A percentile compares a stretch with the other conserved stretches of the same genome.
phyloP scores from a whole-genome alignment of 2,329 filamentous ascomycete genomes.

The Diplodia intermedia region DNA sequence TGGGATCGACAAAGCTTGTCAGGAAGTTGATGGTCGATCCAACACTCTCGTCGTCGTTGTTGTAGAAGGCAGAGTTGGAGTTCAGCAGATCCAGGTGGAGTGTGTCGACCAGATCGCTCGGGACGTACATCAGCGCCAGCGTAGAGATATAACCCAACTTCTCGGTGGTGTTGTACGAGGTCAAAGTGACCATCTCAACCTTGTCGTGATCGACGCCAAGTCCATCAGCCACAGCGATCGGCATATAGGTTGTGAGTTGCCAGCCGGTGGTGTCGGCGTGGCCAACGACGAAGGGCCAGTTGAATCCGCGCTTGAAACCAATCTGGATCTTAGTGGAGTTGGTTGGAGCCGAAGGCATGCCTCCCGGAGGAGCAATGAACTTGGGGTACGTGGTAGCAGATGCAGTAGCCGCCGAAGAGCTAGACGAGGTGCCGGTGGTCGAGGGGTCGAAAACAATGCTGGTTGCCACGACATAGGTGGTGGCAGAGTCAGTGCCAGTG shows the following conservation, averaged over 20 bases:
- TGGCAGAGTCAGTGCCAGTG: constrained; percentile 56
- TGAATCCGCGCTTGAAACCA: constrained; percentile 80
- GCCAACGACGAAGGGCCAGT: constrained; percentile 81
- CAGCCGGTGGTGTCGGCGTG: constrained; percentile 71
- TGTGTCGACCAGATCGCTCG: constrained; percentile 56
- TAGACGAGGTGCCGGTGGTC: constrained; percentile 53
- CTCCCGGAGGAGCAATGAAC: constrained; percentile 74
- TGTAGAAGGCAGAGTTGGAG: constrained; percentile 76
- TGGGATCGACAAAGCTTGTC: constrained; percentile 81
- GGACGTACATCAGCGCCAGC: constrained; percentile 63
- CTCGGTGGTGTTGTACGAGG: constrained; percentile 75
- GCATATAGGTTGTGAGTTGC: constrained; percentile 84
- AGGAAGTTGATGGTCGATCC: constrained; percentile 69
- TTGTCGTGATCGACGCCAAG: constrained; percentile 59
- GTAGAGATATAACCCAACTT: constrained; percentile 82
- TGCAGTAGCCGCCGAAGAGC: constrained; percentile 41
- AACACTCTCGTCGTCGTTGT: constrained; percentile 60
- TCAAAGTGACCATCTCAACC: constrained; percentile 72
- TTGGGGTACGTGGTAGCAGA: constrained; percentile 45
- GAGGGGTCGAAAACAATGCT: constrained; percentile 67
- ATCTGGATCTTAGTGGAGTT: constrained; percentile 80
- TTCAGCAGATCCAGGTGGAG: constrained; percentile 74
- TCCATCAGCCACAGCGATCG: constrained; percentile 71
- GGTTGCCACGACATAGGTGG: constrained; percentile 61
- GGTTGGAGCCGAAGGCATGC: constrained; percentile 62